Evolutionary conservation across 352 stramenopile species (phyloP).

Genomic region (Phytophthora multivora): DNA sequence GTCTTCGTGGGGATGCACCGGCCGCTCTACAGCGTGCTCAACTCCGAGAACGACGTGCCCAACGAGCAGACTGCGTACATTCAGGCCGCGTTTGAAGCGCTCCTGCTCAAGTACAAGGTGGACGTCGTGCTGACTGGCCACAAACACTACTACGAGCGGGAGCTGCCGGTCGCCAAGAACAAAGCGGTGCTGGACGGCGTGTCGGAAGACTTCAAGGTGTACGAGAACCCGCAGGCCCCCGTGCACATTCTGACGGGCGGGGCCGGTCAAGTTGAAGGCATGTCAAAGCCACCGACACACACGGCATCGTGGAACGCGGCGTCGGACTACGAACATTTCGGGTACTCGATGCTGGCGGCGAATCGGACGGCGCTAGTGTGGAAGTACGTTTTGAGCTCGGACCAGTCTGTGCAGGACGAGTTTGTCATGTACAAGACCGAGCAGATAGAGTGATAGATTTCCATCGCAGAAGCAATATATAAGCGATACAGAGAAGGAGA

Average conservation of each 20-base stretch:
- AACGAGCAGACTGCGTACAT: slow-evolving; percentile 31
- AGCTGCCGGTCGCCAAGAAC: slow-evolving; percentile 58
- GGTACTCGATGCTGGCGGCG: slow-evolving; percentile 45
- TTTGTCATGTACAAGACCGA: slow-evolving; percentile 43
- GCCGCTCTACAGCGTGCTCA: slow-evolving; percentile 60
- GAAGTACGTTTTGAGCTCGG: slow-evolving; percentile 35
- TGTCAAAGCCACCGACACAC: slow-evolving; percentile 21
- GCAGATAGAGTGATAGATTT: slow-evolving; percentile 1
- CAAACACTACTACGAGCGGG: slow-evolving; percentile 86
- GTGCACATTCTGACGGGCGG: slow-evolving; percentile 73
- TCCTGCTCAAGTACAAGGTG: slow-evolving; percentile 88
- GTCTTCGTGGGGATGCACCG: slow-evolving; percentile 78
- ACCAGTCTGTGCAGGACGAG: slow-evolving; percentile 36
- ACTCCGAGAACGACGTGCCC: slow-evolving; percentile 18
- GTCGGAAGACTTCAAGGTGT: slow-evolving; percentile 54
- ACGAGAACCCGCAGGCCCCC: slow-evolving; percentile 60
- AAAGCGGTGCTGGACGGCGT: slow-evolving; percentile 51
- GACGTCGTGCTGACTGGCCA: slow-evolving; percentile 87
- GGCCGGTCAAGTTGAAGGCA: slow-evolving; percentile 63
- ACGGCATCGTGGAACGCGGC: slow-evolving; percentile 49
- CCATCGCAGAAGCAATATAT: background rate
- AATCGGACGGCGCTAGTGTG: slow-evolving; percentile 38
- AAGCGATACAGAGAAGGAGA: background rate
- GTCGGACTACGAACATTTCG: slow-evolving; percentile 49
- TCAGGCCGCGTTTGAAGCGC: slow-evolving; percentile 75